Percentiles rank a stretch among this genome's conserved stretches.
Evolutionary conservation across 78 protist genomes (phyloP).

Genomic region (Polysphondylium violaceum): DNA sequence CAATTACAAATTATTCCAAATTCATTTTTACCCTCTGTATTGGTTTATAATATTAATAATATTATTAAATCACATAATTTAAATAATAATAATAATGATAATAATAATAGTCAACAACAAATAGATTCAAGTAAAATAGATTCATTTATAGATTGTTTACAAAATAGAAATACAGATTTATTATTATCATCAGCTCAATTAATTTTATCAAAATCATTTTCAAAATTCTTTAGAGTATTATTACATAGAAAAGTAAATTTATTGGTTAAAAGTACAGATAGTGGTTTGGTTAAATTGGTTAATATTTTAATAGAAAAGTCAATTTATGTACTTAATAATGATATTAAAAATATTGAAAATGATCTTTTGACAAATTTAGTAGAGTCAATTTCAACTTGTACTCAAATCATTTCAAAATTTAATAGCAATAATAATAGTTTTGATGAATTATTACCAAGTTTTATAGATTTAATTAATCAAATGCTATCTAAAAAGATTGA

Average conservation of each 20-base stretch:
- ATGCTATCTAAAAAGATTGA: no score
- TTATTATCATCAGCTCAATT: neutral
- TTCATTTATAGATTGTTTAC: no score
- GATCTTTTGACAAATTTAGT: neutral
- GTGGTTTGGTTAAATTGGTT: neutral
- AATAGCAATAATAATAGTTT: no score
- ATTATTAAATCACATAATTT: no score
- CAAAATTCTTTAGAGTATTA: slow-evolving; percentile 28
- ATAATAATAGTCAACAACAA: no score
- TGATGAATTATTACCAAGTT: no score
- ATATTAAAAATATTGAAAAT: neutral
- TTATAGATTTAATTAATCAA: no score
- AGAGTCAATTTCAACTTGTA: slow-evolving; percentile 26
- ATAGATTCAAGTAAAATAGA: neutral
- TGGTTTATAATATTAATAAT: neutral
- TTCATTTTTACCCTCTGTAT: neutral
- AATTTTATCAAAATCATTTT: neutral
- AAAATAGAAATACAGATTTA: neutral
- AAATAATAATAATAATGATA: no score
- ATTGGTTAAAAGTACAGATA: neutral
- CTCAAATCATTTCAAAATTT: no score
- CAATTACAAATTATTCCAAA: neutral
- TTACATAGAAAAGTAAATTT: neutral
- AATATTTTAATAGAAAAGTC: slow-evolving; percentile 4
- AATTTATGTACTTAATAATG: no score